Evolutionary conservation across 1,139 yeast genomes (phyloP), one percentile per base, ranked within the genome.

Genomic region (Yamadazyma spencermartinsiae): DNA sequence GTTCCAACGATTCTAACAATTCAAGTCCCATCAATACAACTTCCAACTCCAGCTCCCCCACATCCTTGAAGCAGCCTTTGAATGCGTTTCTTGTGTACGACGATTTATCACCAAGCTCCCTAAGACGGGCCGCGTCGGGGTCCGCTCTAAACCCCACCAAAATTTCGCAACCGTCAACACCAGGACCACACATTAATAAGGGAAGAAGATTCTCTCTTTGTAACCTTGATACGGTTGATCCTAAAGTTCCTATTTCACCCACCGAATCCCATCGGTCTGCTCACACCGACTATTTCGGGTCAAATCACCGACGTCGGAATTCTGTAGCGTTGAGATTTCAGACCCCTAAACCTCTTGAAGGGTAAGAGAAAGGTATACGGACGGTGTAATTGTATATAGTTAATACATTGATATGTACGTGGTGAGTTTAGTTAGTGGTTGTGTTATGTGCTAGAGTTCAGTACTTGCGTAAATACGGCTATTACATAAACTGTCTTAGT

Each of bases 21-120:
- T n/a, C n/a, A n/a, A n/a, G n/a, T 23, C n/a, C n/a, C 7, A 23
- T 11, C n/a, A 11, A 11, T 23, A 10, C 26, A 5, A 23, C 26
- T 23, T 23, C 26, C 7, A 20, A 20, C 10, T 7, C n/a, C 26
- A 23, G 26, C n/a, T 23, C 26, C n/a, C 17, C 40, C 37, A 36
- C 37, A 14, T 21, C 43, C 11, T 39, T 44, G 3, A 53, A 54
- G 25, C 44, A 48, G 16, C 68, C 69, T 5, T 43, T 58, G 24
- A 53, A 53, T 41, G 68, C 67, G 5, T 61, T 57, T 40, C 44
- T 63, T 16, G 52, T 63, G 3, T 48, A 49, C 17, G 36, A 34
- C 11, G 28, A 31, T 19, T 23, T 6, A 6, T 5, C 14, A 12
- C 32, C 14, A 33, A 28, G 15, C 9, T 11, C 9, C 32, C 23